These are phyloP conservation scores for Veloboletus limbatus DNA, from an alignment of 1,284 basidiomycete genomes.

Conservation along the genomic window DNA sequence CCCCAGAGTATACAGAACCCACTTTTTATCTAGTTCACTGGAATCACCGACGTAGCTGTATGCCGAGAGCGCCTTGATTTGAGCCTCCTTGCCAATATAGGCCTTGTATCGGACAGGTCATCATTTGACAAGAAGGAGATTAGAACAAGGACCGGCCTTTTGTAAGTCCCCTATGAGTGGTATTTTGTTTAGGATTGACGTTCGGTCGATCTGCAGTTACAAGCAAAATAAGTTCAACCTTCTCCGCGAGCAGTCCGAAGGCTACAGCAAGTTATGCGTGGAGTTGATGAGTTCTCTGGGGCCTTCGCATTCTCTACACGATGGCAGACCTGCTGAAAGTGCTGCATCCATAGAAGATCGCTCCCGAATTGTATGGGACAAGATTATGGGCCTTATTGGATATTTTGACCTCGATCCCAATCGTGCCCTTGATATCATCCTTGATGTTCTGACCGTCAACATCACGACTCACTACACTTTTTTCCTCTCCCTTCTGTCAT, in stretches of 20 bases:
- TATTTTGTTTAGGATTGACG: slow-evolving; percentile 7
- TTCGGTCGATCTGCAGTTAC: slow-evolving; percentile 56
- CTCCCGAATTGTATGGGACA: slow-evolving; percentile 78
- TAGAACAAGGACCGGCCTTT: slow-evolving; percentile 70
- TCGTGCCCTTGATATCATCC: slow-evolving; percentile 88
- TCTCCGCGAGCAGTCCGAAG: slow-evolving; percentile 95
- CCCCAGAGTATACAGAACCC: slow-evolving; percentile 1
- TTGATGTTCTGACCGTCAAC: slow-evolving; percentile 87
- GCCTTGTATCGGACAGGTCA: slow-evolving; percentile 61
- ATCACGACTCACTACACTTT: slow-evolving; percentile 86
- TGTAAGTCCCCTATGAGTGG: slow-evolving; percentile 50
- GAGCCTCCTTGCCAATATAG: slow-evolving; percentile 54
- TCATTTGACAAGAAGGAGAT: slow-evolving; percentile 74
- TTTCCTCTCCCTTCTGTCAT: slow-evolving; percentile 83
- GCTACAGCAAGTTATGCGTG: slow-evolving; percentile 88
- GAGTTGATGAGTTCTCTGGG: slow-evolving; percentile 82
- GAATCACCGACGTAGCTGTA: slow-evolving; percentile 53
- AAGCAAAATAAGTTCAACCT: slow-evolving; percentile 99
- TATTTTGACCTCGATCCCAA: slow-evolving; percentile 97
- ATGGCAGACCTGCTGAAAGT: slow-evolving; percentile 61
- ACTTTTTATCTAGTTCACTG: slow-evolving; percentile 23
- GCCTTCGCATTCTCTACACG: slow-evolving; percentile 60
- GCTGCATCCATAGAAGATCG: slow-evolving; percentile 56
- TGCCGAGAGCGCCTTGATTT: slow-evolving; percentile 75
- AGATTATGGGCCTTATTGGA: slow-evolving; percentile 85